Evolutionary conservation across 805 yeast genomes (phyloP).

Genomic region (Candida montana): DNA sequence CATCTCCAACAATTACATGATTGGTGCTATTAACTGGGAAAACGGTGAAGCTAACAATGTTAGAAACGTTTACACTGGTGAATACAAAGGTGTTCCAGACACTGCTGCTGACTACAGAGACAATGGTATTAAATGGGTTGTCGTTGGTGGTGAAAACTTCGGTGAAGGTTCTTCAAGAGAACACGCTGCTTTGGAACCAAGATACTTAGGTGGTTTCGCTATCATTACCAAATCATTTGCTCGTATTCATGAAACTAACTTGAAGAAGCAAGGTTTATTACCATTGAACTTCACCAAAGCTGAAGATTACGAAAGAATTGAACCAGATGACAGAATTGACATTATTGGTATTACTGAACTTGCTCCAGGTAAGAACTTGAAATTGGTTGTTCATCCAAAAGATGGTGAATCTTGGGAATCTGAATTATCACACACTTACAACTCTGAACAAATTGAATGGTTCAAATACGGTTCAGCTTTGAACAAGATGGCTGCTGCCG

Average conservation of each 20-base stretch:
- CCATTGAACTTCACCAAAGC: constrained; percentile 91
- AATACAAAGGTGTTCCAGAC: constrained; percentile 93
- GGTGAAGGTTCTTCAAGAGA: constrained; percentile 99
- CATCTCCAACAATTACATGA: constrained; percentile 98
- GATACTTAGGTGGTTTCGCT: constrained; percentile 97
- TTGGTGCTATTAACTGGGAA: constrained; percentile 97
- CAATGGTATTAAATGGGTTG: constrained; percentile 91
- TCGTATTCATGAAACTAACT: constrained; percentile 98
- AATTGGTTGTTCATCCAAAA: constrained; percentile 65
- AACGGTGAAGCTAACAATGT: constrained; percentile 91
- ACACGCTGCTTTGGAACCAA: constrained; percentile 99
- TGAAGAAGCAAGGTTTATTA: constrained; percentile 98
- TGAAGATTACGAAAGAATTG: constrained; percentile 89
- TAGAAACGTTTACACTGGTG: constrained; percentile 88
- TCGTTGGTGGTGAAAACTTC: constrained; percentile 96
- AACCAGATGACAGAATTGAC: constrained; percentile 86
- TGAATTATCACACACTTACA: constrained; percentile 93
- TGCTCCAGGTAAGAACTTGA: constrained; percentile 90
- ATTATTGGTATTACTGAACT: constrained; percentile 76
- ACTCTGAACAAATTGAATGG: constrained; percentile 96
- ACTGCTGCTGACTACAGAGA: constrained; percentile 94
- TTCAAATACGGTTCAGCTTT: constrained; percentile 98
- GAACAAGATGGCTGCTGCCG: constrained; percentile 76
- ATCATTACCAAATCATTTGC: constrained; percentile 97
- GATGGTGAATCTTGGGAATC: constrained; percentile 83